A percentile compares a stretch with the other conserved stretches of the same genome.
Conservation (phyloP, 495 filamentous ascomycete species). For the Hypoxylon rickii region DNA sequence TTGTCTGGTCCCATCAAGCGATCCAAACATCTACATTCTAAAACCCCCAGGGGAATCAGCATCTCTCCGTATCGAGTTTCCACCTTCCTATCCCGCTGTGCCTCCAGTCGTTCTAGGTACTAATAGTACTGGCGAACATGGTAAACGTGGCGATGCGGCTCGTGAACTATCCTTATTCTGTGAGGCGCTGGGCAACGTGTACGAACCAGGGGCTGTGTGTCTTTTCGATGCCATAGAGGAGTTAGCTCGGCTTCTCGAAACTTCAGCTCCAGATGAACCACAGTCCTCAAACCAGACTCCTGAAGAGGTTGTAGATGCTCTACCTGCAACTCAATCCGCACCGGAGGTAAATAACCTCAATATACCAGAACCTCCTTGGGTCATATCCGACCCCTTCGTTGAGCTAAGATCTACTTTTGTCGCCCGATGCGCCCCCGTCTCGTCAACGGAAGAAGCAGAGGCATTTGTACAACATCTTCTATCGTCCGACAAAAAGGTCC, state of each 20-base stretch:
- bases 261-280: constrained; percentile 22
- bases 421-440: constrained; percentile 70
- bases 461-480: constrained; percentile 72
- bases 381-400: constrained; percentile 67
- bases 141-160: constrained; percentile 69
- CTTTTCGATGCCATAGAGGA: constrained; percentile 85
- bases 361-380: constrained; percentile 64
- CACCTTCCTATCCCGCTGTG: constrained; percentile 68
- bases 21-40: constrained; percentile 53
- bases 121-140: constrained; percentile 58
- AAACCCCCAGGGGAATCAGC: constrained; percentile 51
- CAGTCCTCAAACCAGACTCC: constrained; percentile 16
- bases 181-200: constrained; percentile 66
- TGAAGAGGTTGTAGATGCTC: constrained; percentile 14
- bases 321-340: not conserved
- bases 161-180: constrained; percentile 67
- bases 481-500: constrained; percentile 76
- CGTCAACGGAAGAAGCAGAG: constrained; percentile 69
- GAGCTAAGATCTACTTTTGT: constrained; percentile 91
- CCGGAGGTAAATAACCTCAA: constrained; percentile 8
- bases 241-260: constrained; percentile 43
- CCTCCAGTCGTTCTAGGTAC: constrained; percentile 74
- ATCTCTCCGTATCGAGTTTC: constrained; percentile 70
- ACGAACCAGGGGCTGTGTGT: constrained; percentile 76
- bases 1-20: constrained; percentile 55